Evolutionary conservation across 1,139 yeast species (phyloP), one percentile per base, ranked within the genome.

Genomic region (Meyerozyma smithsonii): DNA sequence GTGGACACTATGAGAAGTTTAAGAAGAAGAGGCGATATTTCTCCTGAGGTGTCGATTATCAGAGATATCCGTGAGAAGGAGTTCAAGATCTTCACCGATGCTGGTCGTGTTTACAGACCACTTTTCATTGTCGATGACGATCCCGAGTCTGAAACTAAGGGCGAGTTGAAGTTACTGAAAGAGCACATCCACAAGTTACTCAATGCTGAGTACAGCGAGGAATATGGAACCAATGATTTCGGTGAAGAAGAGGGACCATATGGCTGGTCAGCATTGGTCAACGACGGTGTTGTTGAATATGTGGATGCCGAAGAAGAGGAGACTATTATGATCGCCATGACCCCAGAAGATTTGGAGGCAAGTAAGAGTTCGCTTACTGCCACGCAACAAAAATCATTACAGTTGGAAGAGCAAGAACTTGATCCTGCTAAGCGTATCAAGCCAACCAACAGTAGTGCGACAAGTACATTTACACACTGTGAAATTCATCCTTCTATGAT

Each of bases 401-500:
- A 69, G 51, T 47, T 66, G 48, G 76, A 71, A 47, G 81, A 74
- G 38, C 71, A 69, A 47, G 75, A 69, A 47, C 58, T 74, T 32
- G 94, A 85, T 55, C 86, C 94, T 3, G 96, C 95, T 25, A 83
- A 84, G 62, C 82, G 98, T 68, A 86, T 92, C 56, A 89, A 84
- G 59, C 85, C 88, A 24, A 68, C 76, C 10, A 74, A 70, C 49
- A 69, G 76, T 42, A 75, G 81, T 24, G 72, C 77, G 45, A 78
- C 84, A 1, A 95, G 88, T 55, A 88, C 97, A 3, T 92, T 88
- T 71, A 92, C 99, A 0, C 99, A 92, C 66, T 92, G 98, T 77
- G 99, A 92, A 66, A 90, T 92, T 57, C 98, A 92, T 68, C 99
- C 99, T 26, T 85, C 96, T 28, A 92, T 92, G 98, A 92, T 92